phyloP scores from a whole-genome alignment of 495 filamentous ascomycete species.

The Usnea hakonensis region DNA sequence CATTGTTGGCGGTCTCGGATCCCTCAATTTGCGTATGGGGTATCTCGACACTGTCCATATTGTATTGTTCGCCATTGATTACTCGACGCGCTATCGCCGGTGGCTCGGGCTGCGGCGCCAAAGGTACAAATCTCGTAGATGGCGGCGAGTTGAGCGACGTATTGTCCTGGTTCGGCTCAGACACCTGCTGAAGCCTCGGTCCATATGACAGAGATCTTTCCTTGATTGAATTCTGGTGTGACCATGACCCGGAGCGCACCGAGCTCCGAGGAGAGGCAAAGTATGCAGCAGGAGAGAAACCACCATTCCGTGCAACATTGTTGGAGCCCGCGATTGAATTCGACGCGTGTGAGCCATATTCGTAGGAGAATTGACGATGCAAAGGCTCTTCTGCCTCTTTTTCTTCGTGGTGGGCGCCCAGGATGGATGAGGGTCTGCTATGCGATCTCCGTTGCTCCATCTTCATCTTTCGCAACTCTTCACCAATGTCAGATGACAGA shows the following conservation, averaged over 20 bases:
- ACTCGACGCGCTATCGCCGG: slow-evolving; percentile 13
- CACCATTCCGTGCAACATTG: slow-evolving; percentile 55
- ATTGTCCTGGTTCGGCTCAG: slow-evolving; percentile 43
- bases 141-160: slow-evolving; percentile 34
- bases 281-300: slow-evolving; percentile 62
- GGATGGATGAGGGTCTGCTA: slow-evolving; percentile 50
- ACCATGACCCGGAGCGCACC: slow-evolving; percentile 41
- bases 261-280: slow-evolving; percentile 60
- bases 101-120: slow-evolving; percentile 15
- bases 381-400: slow-evolving; percentile 20
- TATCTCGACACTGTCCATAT: slow-evolving; percentile 11
- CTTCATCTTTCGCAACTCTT: slow-evolving; percentile 73
- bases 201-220: slow-evolving; percentile 53
- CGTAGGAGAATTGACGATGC: slow-evolving; percentile 45
- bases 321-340: slow-evolving; percentile 66
- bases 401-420: slow-evolving; percentile 34
- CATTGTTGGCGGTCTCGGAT: slow-evolving; percentile 14
- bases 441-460: slow-evolving; percentile 65
- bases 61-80: slow-evolving; percentile 16
- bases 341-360: slow-evolving; percentile 38
- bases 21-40: slow-evolving; percentile 13
- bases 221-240: slow-evolving; percentile 34
- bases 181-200: slow-evolving; percentile 43
- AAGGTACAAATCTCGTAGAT: slow-evolving; percentile 18
- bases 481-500: slow-evolving; percentile 64